Conservation (phyloP, 176 grass and related monocot genomes). For the Eleusine coracana region DNA sequence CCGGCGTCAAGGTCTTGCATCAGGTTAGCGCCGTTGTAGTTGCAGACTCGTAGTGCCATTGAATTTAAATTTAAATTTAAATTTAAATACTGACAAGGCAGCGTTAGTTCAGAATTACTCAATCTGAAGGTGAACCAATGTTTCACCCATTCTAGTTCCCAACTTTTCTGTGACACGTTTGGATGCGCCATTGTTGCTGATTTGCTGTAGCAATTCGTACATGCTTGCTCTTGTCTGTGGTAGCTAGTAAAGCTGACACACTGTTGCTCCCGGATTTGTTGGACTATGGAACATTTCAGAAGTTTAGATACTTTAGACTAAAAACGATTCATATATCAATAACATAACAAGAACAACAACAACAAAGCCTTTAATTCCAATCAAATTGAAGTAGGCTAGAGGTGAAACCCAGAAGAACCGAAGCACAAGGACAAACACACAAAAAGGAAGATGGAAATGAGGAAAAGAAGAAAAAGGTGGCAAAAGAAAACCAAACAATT, state of each 20-base stretch:
- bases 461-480: too few relatives aligned
- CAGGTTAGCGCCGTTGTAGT: conserved; percentile 49
- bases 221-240: background rate
- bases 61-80: background rate
- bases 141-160: background rate
- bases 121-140: background rate
- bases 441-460: too few relatives aligned
- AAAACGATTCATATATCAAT: too few relatives aligned
- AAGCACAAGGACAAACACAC: too few relatives aligned
- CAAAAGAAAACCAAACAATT: too few relatives aligned
- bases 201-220: background rate
- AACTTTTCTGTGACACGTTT: background rate
- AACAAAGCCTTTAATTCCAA: too few relatives aligned
- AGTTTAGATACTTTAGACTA: too few relatives aligned
- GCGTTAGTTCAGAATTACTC: background rate
- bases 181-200: background rate
- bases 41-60: background rate
- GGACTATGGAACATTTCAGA: background rate
- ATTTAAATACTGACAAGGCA: background rate
- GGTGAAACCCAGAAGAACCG: too few relatives aligned
- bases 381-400: too few relatives aligned
- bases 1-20: conserved; percentile 90
- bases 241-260: background rate
- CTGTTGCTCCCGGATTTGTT: background rate
- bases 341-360: too few relatives aligned